Evolutionary conservation across 768 basidiomycete species (phyloP).

Genomic region (Hydnomerulius pinastri): DNA sequence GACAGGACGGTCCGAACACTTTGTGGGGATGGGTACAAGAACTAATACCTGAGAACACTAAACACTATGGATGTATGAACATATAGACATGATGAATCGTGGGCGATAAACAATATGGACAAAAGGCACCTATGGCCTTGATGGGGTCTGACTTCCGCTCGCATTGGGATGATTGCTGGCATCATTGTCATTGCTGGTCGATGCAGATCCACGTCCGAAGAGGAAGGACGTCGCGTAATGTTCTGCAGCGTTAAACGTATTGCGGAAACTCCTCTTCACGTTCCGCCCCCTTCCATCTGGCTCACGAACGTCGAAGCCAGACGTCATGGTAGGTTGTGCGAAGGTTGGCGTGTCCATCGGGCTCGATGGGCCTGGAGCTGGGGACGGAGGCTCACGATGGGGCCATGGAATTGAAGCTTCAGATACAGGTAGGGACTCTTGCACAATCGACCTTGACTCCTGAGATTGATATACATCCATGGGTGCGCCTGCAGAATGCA

Average conservation of each 20-base stretch:
- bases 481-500: conserved; percentile 34
- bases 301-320: conserved; percentile 29
- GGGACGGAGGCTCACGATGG: conserved; percentile 42
- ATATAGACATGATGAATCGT: no score
- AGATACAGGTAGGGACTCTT: conserved; percentile 12
- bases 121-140: conserved; percentile 22
- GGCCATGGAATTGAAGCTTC: conserved; percentile 43
- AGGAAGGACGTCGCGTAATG: conserved; percentile 66
- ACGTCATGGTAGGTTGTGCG: conserved; percentile 34
- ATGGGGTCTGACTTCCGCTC: conserved; percentile 24
- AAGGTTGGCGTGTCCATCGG: conserved; percentile 45
- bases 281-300: conserved; percentile 56
- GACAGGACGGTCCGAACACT: conserved; percentile 15
- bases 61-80: no score
- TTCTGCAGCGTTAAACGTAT: conserved; percentile 69
- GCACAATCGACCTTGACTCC: conserved; percentile 10
- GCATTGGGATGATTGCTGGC: conserved; percentile 17
- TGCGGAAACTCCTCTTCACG: conserved; percentile 66
- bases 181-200: conserved; percentile 25
- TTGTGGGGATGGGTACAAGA: conserved; percentile 2
- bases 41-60: background rate
- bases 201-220: conserved; percentile 53
- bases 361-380: conserved; percentile 33
- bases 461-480: conserved; percentile 19
- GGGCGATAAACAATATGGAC: background rate